phyloP scores from a whole-genome alignment of 2,329 filamentous ascomycete species.

The Colletotrichum spinosum region DNA sequence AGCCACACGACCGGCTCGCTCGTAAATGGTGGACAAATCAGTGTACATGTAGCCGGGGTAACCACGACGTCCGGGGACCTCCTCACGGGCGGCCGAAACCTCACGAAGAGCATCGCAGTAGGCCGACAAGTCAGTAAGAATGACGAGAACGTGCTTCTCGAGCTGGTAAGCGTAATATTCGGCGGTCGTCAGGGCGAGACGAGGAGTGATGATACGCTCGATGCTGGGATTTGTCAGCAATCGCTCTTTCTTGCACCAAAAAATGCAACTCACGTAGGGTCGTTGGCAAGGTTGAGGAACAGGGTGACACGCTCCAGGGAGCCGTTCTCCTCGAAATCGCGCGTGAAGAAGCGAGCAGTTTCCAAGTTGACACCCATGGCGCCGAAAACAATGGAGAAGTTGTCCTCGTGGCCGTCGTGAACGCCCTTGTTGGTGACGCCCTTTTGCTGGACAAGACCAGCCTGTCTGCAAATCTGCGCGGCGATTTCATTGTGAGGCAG shows the following conservation, averaged over 20 bases:
- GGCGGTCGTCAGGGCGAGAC: constrained; percentile 96
- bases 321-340: constrained; percentile 99
- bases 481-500: constrained; percentile 99
- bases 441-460: constrained; percentile 85
- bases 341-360: constrained; percentile 97
- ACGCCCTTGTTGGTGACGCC: constrained; percentile 89
- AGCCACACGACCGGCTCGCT: constrained; percentile 96
- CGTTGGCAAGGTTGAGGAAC: constrained; percentile 99
- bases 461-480: constrained; percentile 97
- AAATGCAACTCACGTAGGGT: constrained; percentile 81
- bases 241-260: too few species aligned
- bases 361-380: constrained; percentile 99
- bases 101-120: constrained; percentile 99
- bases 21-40: constrained; percentile 99
- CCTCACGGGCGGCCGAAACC: constrained; percentile 96
- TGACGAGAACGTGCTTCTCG: constrained; percentile 99
- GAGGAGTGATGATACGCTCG: constrained; percentile 99
- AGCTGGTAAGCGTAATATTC: constrained; percentile 99
- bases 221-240: constrained; percentile 68
- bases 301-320: constrained; percentile 97
- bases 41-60: constrained; percentile 99
- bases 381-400: constrained; percentile 99
- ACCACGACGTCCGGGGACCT: constrained; percentile 98
- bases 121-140: constrained; percentile 95
- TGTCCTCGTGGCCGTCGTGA: constrained; percentile 97